phyloP scores from a whole-genome alignment of 139 green algal genomes.

The Auxenochlorella protothecoides region DNA sequence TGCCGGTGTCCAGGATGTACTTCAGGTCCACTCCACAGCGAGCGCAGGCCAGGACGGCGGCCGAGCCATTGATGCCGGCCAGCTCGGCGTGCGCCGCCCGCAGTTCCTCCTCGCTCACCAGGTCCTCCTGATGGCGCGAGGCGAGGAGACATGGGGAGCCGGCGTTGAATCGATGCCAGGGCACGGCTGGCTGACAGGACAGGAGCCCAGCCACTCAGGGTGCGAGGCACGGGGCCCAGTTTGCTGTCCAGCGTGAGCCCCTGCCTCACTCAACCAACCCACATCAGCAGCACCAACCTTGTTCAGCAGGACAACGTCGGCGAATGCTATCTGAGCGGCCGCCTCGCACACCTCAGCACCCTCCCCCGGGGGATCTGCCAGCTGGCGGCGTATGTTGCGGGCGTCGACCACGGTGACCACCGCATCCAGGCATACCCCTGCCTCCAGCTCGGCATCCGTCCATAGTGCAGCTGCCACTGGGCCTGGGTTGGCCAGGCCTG shows the following conservation, averaged over 20 bases:
- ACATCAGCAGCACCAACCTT: constrained; percentile 38
- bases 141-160: too few relatives aligned
- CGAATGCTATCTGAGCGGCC: constrained; percentile 73
- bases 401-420: constrained; percentile 84
- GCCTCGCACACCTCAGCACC: constrained; percentile 55
- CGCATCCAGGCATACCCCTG: constrained; percentile 55
- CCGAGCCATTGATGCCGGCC: constrained; percentile 53
- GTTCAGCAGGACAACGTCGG: constrained; percentile 79
- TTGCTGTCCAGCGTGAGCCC: too few relatives aligned
- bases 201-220: too few relatives aligned
- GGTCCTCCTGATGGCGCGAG: constrained; percentile 24
- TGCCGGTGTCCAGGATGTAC: constrained; percentile 7
- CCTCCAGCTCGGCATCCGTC: constrained; percentile 76
- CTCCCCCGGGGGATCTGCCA: constrained; percentile 24
- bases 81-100: constrained; percentile 32
- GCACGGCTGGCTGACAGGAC: too few relatives aligned
- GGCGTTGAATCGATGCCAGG: too few relatives aligned
- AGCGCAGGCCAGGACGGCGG: constrained; percentile 43
- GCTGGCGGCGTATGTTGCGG: constrained; percentile 53
- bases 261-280: too few relatives aligned
- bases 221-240: too few relatives aligned
- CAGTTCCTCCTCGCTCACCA: constrained; percentile 40
- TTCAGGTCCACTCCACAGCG: constrained; percentile 51
- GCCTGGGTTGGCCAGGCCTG: constrained; percentile 76
- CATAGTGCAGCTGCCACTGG: constrained; percentile 75